phyloP scores from a whole-genome alignment of 805 yeast species.

The Lachancea sp. region DNA sequence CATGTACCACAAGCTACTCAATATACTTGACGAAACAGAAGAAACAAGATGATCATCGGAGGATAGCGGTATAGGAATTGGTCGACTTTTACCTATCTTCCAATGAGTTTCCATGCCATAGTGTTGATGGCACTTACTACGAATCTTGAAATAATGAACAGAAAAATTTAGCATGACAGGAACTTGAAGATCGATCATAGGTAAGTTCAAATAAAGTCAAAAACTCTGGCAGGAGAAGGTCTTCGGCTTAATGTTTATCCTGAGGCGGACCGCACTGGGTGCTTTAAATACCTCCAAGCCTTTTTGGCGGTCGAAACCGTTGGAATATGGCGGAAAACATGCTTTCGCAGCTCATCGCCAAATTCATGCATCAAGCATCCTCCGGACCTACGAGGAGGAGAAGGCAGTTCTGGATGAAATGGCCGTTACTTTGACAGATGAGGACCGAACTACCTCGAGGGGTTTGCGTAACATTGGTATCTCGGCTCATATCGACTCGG shows the following conservation, averaged over 20 bases:
- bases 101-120: not conserved
- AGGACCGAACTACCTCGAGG: constrained; percentile 45
- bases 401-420: constrained; percentile 60
- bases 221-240: not conserved
- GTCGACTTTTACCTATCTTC: not conserved
- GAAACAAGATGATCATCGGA: not conserved
- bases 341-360: constrained; percentile 15
- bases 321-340: not conserved
- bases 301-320: not conserved
- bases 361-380: constrained; percentile 31
- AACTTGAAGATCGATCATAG: not conserved
- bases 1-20: constrained; percentile 35
- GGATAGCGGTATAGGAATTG: not conserved
- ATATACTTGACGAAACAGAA: constrained; percentile 18
- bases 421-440: constrained; percentile 40
- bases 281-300: not conserved
- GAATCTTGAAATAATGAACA: not conserved
- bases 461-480: constrained; percentile 91
- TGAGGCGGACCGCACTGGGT: not conserved
- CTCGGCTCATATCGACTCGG: constrained; percentile 97
- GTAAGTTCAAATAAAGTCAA: no score
- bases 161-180: not conserved
- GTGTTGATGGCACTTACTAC: constrained; percentile 1
- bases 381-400: constrained; percentile 61
- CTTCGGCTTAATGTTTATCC: not conserved